Evolutionary conservation across 2,329 filamentous ascomycete species (phyloP).

Genomic region (Colletotrichum australisinense): DNA sequence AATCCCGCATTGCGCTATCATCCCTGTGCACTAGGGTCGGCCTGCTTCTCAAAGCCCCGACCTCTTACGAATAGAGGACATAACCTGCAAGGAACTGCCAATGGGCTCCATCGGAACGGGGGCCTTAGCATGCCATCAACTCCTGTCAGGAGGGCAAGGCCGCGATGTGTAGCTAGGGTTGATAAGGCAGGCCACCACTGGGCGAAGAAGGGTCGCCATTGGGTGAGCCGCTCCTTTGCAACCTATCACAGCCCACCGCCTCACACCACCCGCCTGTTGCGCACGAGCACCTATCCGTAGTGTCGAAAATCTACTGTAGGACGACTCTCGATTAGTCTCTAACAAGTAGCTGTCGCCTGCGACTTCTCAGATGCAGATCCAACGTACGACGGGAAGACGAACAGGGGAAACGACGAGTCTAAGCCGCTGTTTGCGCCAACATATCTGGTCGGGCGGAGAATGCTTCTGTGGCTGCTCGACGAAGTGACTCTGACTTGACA

Average conservation of each 20-base stretch:
- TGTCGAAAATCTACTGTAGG: slow-evolving; percentile 6
- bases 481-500: not conserved
- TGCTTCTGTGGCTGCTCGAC: not conserved
- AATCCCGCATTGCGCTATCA: slow-evolving; percentile 36
- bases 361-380: slow-evolving; percentile 21
- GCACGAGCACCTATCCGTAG: slow-evolving; percentile 10
- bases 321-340: slow-evolving; percentile 8
- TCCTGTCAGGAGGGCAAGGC: slow-evolving; percentile 24
- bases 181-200: not conserved
- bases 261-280: slow-evolving; percentile 16
- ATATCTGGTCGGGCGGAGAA: not conserved
- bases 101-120: slow-evolving; percentile 33
- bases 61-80: not conserved
- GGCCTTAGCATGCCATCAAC: slow-evolving; percentile 15
- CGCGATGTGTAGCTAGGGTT: slow-evolving; percentile 23
- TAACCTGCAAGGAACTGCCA: slow-evolving; percentile 9
- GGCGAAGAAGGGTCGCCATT: not conserved
- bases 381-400: not conserved
- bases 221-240: not conserved
- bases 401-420: not conserved
- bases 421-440: not conserved
- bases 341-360: slow-evolving; percentile 19
- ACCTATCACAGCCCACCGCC: slow-evolving; percentile 13
- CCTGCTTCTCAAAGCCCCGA: slow-evolving; percentile 3
- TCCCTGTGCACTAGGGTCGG: slow-evolving; percentile 24